These are phyloP conservation scores for Venturia pyrina DNA, from an alignment of 2,329 filamentous ascomycete species.

Conservation along the genomic window DNA sequence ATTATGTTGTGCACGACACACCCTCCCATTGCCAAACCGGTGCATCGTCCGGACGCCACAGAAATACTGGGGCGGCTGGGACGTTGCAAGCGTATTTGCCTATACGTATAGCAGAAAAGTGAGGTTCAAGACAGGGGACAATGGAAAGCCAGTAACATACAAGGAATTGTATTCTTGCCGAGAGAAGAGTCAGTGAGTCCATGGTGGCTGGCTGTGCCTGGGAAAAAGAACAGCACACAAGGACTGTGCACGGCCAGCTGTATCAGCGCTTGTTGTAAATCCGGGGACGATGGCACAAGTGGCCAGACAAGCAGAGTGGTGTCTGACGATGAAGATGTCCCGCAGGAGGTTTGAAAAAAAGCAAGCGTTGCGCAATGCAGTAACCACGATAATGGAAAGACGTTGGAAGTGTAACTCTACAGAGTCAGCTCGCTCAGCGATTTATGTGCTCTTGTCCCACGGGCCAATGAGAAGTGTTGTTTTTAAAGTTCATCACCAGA, in stretches of 20 bases:
- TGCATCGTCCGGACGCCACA: neutral
- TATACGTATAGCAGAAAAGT: neutral
- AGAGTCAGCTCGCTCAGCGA: conserved; percentile 18
- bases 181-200: neutral
- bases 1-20: neutral
- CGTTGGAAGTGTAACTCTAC: neutral
- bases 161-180: conserved; percentile 3
- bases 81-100: conserved; percentile 1
- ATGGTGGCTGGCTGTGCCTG: neutral
- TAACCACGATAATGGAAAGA: neutral
- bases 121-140: neutral
- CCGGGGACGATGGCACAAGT: neutral
- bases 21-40: neutral
- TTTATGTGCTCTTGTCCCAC: conserved; percentile 37
- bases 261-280: neutral
- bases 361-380: conserved; percentile 19
- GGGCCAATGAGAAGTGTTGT: conserved; percentile 32
- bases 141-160: neutral
- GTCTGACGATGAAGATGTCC: neutral
- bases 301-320: neutral
- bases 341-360: conserved; percentile 16
- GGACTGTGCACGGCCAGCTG: neutral
- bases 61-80: neutral
- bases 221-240: neutral
- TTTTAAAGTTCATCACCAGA: conserved; percentile 31